Conservation (phyloP, 2,329 filamentous ascomycete genomes). For the Pleomassaria siparia region DNA sequence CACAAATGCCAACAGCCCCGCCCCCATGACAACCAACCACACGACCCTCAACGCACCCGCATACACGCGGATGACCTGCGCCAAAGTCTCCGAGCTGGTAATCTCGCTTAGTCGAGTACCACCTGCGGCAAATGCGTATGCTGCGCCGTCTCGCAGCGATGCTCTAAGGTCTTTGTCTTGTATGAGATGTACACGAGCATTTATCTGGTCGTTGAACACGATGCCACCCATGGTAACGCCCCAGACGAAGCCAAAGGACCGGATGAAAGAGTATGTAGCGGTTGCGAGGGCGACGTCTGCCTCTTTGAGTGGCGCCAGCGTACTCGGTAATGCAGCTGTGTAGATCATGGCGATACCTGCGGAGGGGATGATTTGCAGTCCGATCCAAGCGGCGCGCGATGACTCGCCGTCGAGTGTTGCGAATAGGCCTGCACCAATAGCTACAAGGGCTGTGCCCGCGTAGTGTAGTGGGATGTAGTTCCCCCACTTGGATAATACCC, state of each 20-base stretch:
- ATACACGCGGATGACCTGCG: conserved; percentile 7
- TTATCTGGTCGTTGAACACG: conserved; percentile 8
- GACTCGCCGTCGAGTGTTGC: conserved; percentile 1
- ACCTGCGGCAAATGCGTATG: conserved; percentile 6
- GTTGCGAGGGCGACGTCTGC: conserved; percentile 10
- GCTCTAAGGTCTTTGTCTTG: not conserved
- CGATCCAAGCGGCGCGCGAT: conserved; percentile 6
- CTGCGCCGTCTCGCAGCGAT: conserved; percentile 3
- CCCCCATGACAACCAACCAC: conserved; percentile 9
- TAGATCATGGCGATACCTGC: conserved; percentile 5
- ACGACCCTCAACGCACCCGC: conserved; percentile 4
- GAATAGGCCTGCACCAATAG: conserved; percentile 7
- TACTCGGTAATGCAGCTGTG: conserved; percentile 6
- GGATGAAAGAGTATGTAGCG: conserved; percentile 8
- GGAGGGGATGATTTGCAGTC: conserved; percentile 7
- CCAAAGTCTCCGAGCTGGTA: not conserved
- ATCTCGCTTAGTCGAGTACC: not conserved
- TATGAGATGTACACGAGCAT: conserved; percentile 1
- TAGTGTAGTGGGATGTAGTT: conserved; percentile 3
- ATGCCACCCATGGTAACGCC: conserved; percentile 7
- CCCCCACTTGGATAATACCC: not conserved
- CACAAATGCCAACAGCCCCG: conserved; percentile 6
- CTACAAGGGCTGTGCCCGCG: conserved; percentile 2
- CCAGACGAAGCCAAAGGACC: conserved; percentile 12
- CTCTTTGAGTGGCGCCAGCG: conserved; percentile 7